Percentiles rank a stretch among this genome's conserved stretches.
Evolutionary conservation across 2,329 filamentous ascomycete species (phyloP).

Genomic region (Ophiostoma himal-ulmi): DNA sequence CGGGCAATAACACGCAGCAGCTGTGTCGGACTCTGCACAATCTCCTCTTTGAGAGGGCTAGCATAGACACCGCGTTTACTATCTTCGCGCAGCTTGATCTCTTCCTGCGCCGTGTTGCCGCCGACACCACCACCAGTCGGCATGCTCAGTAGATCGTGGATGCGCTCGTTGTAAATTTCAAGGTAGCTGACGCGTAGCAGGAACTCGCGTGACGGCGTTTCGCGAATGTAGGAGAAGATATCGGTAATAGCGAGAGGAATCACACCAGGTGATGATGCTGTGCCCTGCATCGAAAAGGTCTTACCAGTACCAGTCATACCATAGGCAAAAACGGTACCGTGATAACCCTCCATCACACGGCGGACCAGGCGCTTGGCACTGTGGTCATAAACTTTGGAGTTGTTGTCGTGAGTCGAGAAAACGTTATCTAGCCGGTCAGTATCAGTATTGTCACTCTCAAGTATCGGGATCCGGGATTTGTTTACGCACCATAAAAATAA

Average conservation of each 20-base stretch:
- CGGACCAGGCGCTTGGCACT: conserved; percentile 89
- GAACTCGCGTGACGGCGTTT: conserved; percentile 92
- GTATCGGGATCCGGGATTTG: neutral
- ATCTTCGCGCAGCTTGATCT: conserved; percentile 96
- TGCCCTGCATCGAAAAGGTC: conserved; percentile 99
- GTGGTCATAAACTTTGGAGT: conserved; percentile 89
- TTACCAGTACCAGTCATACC: conserved; percentile 99
- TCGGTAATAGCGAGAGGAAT: conserved; percentile 97
- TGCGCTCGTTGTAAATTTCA: conserved; percentile 98
- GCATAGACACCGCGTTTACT: conserved; percentile 95
- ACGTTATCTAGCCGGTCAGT: conserved; percentile 70
- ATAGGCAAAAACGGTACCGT: conserved; percentile 96
- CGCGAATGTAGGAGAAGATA: conserved; percentile 97
- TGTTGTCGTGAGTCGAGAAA: conserved; percentile 89
- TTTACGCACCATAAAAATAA: conserved; percentile 73
- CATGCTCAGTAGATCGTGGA: conserved; percentile 84
- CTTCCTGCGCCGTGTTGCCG: conserved; percentile 61
- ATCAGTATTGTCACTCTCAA: conserved; percentile 20
- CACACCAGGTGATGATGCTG: conserved; percentile 87
- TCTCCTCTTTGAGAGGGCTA: conserved; percentile 92
- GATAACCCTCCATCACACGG: conserved; percentile 97
- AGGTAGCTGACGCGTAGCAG: conserved; percentile 92
- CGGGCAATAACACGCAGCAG: conserved; percentile 89
- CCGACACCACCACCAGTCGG: conserved; percentile 54
- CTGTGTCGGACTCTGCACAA: conserved; percentile 95